Base-by-base conservation (phyloP, 2,329 filamentous ascomycete genomes). In the Endocalyx cinctus region DNA sequence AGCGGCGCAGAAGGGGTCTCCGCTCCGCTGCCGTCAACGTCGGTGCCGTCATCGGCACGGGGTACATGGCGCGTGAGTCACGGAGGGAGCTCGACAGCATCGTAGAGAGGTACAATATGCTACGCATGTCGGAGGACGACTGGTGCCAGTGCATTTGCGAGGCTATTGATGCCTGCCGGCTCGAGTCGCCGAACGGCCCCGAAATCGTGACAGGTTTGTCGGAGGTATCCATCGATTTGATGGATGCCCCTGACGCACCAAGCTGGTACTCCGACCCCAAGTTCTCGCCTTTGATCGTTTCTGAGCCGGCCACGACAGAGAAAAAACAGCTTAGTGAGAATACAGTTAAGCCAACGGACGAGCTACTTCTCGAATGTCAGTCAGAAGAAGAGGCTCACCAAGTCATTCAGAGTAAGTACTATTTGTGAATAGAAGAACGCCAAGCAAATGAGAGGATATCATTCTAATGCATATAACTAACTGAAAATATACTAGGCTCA, bases 1-100 rank as follows among this genome's bases (percentile, higher is more conserved):
- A 39, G 14, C 55, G 40, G 39, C 54, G 19, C 27, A 40, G 10
- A 17, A 35, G 8, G 25, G 55, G 55, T 2, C 43, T 60, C 1
- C 45, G 56, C 3, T 60, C 55, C 7, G 46, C 49, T 0, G 38
- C 38, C 6, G 45, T 66, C 4, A 47, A 66, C 31, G 44, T 66
- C 16, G 60, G 62, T 2, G 40, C 45, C 1, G 43, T 66, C 6
- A 31, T 48, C 5, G 48, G 47, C 0, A 35, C 36, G 0, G 48
- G 47, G 4, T 48, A 48, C 17, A 35, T 51, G 18, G 25, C 19
- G 20, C 33, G 41, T 1, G 37, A 38, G 20, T 15, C 27, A 2
- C 11, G 18, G 5, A 17, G 17, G 14, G 18, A 6, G 4, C 41
- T 47, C 4, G 48, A 50, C 25, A 34, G 42, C 0, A 51, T 41